Evolutionary conservation across 1,284 basidiomycete genomes (phyloP), one percentile per base, ranked within the genome.

Genomic region (Phellopilus nigrolimitatus): DNA sequence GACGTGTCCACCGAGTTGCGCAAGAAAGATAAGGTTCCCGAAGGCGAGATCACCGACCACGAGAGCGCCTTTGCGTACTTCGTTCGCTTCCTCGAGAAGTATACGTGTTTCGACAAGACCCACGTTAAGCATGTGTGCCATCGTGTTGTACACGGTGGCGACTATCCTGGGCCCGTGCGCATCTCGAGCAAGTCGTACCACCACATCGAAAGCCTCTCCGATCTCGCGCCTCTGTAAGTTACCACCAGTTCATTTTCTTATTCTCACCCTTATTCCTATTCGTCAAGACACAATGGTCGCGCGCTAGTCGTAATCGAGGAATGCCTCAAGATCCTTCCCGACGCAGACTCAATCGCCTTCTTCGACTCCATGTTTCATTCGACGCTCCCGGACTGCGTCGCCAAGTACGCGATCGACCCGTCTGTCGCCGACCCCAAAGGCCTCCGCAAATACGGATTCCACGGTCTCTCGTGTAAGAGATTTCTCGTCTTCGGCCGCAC

Each of bases 341-440:
- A 78, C 13, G 72, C 83, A 3, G 71, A 69, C 33, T 83, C 82
- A 0, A 76, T 87, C 51, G 83, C 83, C 0, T 87, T 80, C 61
- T 95, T 94, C 64, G 91, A 94, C 66, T 91, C 90, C 0, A 75
- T 88, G 4, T 94, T 94, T 69, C 92, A 95, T 63, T 75, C 75
- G 40, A 78, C 85, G 6, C 78, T 94, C 12, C 87, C 88, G 0
- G 61, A 69, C 4, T 82, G 89, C 60, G 80, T 91, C 48, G 79
- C 84, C 46, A 86, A 79, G 42, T 93, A 91, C 62, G 79, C 90
- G 0, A 84, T 94, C 47, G 73, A 87, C 49, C 80, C 77, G 51
- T 68, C 75, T 4, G 66, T 83, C 15, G 82, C 85, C 0, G 68
- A 74, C 49, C 67, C 79, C 33, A 74, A 77, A 2, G 87, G 88